A percentile compares a stretch with the other conserved stretches of the same genome.
phyloP scores from a whole-genome alignment of 805 yeast species.

The Torulaspora indica region DNA sequence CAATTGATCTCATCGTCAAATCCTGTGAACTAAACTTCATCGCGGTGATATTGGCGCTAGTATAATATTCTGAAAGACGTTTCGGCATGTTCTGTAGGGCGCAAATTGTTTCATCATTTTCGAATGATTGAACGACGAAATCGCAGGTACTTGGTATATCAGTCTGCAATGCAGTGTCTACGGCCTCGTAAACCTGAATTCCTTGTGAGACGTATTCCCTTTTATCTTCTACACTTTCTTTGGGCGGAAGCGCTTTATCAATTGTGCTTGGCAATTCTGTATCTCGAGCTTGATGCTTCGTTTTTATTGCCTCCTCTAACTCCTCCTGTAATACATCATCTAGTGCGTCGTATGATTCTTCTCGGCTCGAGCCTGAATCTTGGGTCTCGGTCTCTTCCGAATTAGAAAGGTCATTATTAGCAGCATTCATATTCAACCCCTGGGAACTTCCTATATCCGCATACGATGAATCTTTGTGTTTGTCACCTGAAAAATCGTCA shows the following conservation, averaged over 20 bases:
- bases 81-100: conserved; percentile 26
- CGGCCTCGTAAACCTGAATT: conserved; percentile 7
- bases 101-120: conserved; percentile 34
- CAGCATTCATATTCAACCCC: not conserved
- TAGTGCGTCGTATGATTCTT: conserved; percentile 24
- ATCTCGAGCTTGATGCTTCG: not conserved
- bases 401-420: not conserved
- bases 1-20: conserved; percentile 24
- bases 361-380: conserved; percentile 4
- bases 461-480: not conserved
- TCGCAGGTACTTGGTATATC: conserved; percentile 13
- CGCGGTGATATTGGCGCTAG: conserved; percentile 19
- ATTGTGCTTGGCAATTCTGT: not conserved
- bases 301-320: conserved; percentile 13
- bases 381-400: not conserved
- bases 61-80: conserved; percentile 20
- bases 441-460: not conserved
- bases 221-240: not conserved
- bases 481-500: not conserved
- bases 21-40: conserved; percentile 14
- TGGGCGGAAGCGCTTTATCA: conserved; percentile 1
- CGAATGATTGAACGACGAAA: conserved; percentile 29
- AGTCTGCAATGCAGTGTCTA: conserved; percentile 21
- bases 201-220: conserved; percentile 4
- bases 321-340: conserved; percentile 23